Base-by-base conservation (phyloP, 306 rosid genomes). In the Canavalia ensiformis region DNA sequence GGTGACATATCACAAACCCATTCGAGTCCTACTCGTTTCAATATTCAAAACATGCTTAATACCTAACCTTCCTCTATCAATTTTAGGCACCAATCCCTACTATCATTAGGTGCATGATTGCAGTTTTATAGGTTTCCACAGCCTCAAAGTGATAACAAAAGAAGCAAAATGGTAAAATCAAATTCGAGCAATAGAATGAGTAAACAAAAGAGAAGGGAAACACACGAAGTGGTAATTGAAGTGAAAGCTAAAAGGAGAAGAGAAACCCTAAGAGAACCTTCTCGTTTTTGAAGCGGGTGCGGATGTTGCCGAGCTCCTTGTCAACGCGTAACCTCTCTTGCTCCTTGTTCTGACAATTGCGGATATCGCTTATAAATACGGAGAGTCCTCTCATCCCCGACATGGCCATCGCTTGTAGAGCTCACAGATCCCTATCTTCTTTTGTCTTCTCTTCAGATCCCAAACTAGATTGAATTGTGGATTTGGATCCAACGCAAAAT, bases 311-410 rank as follows among this genome's bases (percentile, higher is more conserved):
- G 30, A 96, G 97, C 88, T 96, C 99, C 85, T 96, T 96, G 60
- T 96, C 99, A 39, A 96, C 99, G 9, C 99, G 97, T 29, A 92
- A 92, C 89, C 99, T 85, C 86, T 96, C 99, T 76, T 88, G 98
- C 85, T 96, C 99, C 85, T 96, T 96, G 86, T 96, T 96, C 87
- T 83, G 99, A 83, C 98, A 96, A 89, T 96, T 96, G 55, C 98
- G 99, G 56, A 96, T 50, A 84, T 96, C 98, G 86, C 99, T 96
- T 77, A 96, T 96, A 78, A 96, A 96, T 25, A 96, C 99, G 77
- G 99, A 93, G 80, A 96, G 97, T 35, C 99, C 99, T 86, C 99
- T 80, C 99, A 96, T 96, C 82, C 98, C 98, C 44, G 98, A 93
- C 93, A 91, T 87, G 77, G 99, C 97, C 99, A 96, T 96, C 80